phyloP scores from a whole-genome alignment of 805 yeast genomes.

The Wickerhamomyces chaumierensis region DNA sequence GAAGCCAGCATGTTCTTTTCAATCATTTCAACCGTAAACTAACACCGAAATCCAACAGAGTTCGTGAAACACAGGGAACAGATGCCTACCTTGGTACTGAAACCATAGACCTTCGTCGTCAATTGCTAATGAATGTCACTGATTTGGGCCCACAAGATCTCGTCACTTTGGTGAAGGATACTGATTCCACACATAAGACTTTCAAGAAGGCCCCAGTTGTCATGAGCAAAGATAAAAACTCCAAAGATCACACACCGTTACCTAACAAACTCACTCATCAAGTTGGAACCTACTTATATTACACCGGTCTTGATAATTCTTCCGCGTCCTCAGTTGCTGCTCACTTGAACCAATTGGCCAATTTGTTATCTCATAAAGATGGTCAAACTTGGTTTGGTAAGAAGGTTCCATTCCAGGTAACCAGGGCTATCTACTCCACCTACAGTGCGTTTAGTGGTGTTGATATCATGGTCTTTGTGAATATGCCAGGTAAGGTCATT shows the following conservation, averaged over 20 bases:
- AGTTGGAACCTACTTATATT: constrained; percentile 65
- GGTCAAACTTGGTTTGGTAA: constrained; percentile 73
- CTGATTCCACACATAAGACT: constrained; percentile 45
- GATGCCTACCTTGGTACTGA: constrained; percentile 50
- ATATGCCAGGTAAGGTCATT: constrained; percentile 65
- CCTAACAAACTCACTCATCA: constrained; percentile 5
- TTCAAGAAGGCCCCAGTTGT: constrained; percentile 7
- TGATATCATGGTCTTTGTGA: constrained; percentile 64
- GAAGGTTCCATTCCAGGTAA: constrained; percentile 55
- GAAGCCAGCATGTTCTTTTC: not conserved
- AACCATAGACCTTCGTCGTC: constrained; percentile 26
- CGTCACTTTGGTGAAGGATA: constrained; percentile 38
- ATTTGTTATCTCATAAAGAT: constrained; percentile 44
- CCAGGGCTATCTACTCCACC: constrained; percentile 58
- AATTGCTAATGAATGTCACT: not conserved
- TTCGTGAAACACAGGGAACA: constrained; percentile 51
- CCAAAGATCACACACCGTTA: no score
- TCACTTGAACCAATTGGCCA: constrained; percentile 55
- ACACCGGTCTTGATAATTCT: constrained; percentile 66
- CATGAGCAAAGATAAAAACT: no score
- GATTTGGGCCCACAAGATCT: constrained; percentile 75
- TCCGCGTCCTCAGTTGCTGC: constrained; percentile 74
- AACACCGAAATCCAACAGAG: constrained; percentile 23
- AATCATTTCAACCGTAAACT: constrained; percentile 1
- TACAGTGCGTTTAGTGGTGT: constrained; percentile 62